Evolutionary conservation across 169 alveolate genomes (phyloP).

Genomic region (Plasmodium gallinaceum): DNA sequence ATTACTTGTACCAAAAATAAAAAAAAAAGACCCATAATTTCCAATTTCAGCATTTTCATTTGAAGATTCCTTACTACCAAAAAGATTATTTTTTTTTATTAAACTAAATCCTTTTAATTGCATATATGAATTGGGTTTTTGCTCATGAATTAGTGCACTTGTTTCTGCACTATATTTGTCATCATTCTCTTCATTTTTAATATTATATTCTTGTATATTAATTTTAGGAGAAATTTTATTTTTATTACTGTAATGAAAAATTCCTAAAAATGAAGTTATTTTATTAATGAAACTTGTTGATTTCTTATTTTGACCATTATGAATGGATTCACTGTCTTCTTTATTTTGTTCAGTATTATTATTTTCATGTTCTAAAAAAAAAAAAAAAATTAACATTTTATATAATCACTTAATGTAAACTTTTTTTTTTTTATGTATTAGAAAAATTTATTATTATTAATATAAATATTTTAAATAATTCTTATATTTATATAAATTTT

Average conservation of each 20-base stretch:
- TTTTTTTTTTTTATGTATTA: not conserved
- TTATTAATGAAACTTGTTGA: conserved; percentile 40
- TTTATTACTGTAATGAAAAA: conserved; percentile 22
- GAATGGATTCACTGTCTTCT: not conserved
- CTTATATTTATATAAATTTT: too few relatives aligned
- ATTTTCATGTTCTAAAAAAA: not conserved
- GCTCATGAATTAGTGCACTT: conserved; percentile 9
- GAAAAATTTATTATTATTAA: not conserved
- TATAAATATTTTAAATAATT: too few relatives aligned
- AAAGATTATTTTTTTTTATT: not conserved
- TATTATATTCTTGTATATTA: not conserved
- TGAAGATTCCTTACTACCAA: conserved; percentile 18
- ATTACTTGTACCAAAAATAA: conserved; percentile 75
- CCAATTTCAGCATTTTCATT: conserved; percentile 63
- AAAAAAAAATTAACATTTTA: not conserved
- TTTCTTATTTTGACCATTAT: not conserved
- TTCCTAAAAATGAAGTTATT: conserved; percentile 45
- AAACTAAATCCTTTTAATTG: conserved; percentile 14
- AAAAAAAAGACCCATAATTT: conserved; percentile 54
- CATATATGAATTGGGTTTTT: conserved; percentile 43
- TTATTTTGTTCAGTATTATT: not conserved
- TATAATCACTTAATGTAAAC: not conserved
- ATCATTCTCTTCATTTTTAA: not conserved
- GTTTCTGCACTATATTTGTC: not conserved
- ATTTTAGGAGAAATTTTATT: conserved; percentile 14